These are phyloP conservation scores for Penicillium cosmopolitanum DNA, from an alignment of 495 filamentous ascomycete genomes.

Conservation along the genomic window DNA sequence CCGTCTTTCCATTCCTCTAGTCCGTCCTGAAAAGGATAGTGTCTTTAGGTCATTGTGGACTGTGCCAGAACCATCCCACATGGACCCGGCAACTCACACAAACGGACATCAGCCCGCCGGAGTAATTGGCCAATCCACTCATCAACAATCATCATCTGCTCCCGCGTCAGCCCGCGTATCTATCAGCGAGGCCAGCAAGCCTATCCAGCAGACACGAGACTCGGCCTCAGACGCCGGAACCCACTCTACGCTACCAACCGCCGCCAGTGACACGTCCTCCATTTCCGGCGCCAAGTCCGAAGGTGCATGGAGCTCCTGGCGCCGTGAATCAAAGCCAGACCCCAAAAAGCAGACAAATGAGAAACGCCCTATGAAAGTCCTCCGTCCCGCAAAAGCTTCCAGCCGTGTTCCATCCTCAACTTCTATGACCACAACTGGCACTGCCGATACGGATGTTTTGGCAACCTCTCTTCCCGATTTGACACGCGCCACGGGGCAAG, in stretches of 20 bases:
- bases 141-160: slow-evolving; percentile 24
- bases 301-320: slow-evolving; percentile 71
- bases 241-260: slow-evolving; percentile 5
- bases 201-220: slow-evolving; percentile 13
- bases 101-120: slow-evolving; percentile 31
- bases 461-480: slow-evolving; percentile 13
- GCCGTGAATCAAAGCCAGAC: slow-evolving; percentile 57
- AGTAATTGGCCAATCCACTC: slow-evolving; percentile 33
- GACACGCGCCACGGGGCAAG: slow-evolving; percentile 12
- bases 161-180: slow-evolving; percentile 32
- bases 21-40: slow-evolving; percentile 85
- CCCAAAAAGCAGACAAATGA: slow-evolving; percentile 41
- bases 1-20: slow-evolving; percentile 90
- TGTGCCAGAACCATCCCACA: slow-evolving; percentile 38
- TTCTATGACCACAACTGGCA: slow-evolving; percentile 36
- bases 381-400: slow-evolving; percentile 65
- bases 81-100: slow-evolving; percentile 11
- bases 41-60: slow-evolving; percentile 78
- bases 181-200: slow-evolving; percentile 39
- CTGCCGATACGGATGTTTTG: slow-evolving; percentile 31
- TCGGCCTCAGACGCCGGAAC: not conserved
- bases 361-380: slow-evolving; percentile 75
- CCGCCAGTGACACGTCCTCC: slow-evolving; percentile 34
- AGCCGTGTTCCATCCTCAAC: slow-evolving; percentile 42
- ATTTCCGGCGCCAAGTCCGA: slow-evolving; percentile 47